Percentiles rank a stretch among this genome's conserved stretches.
phyloP scores from a whole-genome alignment of 164 flowering plant genomes.

The Berberis vulgaris region DNA sequence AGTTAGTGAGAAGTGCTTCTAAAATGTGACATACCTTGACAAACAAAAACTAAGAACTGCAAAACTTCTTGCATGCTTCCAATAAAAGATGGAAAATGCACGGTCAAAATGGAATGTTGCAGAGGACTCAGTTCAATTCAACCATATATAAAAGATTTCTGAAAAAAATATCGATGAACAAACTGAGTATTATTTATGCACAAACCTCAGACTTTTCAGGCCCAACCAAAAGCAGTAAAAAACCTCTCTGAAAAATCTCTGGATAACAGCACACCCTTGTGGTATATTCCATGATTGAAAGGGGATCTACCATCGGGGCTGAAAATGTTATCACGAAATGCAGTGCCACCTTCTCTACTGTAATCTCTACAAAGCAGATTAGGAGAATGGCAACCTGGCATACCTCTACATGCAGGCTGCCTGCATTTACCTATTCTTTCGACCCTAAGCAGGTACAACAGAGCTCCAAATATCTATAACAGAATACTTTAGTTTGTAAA shows the following conservation, averaged over 20 bases:
- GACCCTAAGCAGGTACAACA: conserved; percentile 82
- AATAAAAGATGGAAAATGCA: too few relatives aligned
- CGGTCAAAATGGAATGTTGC: too few relatives aligned
- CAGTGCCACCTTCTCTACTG: neutral
- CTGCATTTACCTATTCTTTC: conserved; percentile 83
- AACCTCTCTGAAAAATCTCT: conserved; percentile 74
- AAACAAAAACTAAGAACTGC: too few relatives aligned
- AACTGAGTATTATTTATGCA: neutral
- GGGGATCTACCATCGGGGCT: conserved; percentile 12
- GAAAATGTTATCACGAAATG: conserved; percentile 33
- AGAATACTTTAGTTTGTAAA: neutral
- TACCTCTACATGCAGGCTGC: conserved; percentile 45
- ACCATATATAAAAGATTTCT: too few relatives aligned
- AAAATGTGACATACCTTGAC: too few relatives aligned
- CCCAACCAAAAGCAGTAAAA: conserved; percentile 99
- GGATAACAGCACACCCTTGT: conserved; percentile 66
- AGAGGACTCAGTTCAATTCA: too few relatives aligned
- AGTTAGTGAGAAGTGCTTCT: too few relatives aligned
- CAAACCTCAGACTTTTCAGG: conserved; percentile 75
- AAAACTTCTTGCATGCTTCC: too few relatives aligned
- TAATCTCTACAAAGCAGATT: conserved; percentile 41
- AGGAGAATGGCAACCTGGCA: conserved; percentile 10
- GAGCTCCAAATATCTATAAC: conserved; percentile 71
- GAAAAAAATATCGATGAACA: neutral
- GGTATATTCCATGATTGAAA: conserved; percentile 83